Conservation (phyloP, 164 flowering plant genomes). For the Magnolia officinalis region DNA sequence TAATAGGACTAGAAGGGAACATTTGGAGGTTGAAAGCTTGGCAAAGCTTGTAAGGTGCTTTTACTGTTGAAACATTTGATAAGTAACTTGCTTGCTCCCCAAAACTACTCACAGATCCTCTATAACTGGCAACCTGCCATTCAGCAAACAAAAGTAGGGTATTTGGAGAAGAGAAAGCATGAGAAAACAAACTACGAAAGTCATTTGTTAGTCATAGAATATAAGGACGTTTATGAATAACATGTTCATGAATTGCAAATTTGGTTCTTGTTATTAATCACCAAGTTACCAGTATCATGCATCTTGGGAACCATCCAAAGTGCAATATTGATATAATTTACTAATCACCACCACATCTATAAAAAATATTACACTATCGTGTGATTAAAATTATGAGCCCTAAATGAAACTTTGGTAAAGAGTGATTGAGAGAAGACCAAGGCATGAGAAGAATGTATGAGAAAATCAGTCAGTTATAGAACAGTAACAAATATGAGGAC, state of each 20-base stretch:
- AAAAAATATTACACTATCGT: too few relatives aligned
- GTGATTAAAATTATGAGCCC: too few relatives aligned
- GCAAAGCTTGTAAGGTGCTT: conserved; percentile 62
- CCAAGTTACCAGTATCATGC: too few relatives aligned
- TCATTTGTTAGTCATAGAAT: background rate
- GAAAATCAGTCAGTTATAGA: too few relatives aligned
- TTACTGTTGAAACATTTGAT: conserved; percentile 48
- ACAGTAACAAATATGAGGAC: too few relatives aligned
- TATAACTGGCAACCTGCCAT: conserved; percentile 82
- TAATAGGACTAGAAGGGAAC: conserved; percentile 62
- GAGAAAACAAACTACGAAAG: background rate
- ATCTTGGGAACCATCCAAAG: too few relatives aligned
- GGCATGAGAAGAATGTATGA: too few relatives aligned
- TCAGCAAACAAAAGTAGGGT: background rate
- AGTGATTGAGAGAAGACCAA: too few relatives aligned
- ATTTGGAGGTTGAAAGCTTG: conserved; percentile 55
- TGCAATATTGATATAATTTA: too few relatives aligned
- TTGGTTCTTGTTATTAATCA: background rate
- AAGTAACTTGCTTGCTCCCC: conserved; percentile 89
- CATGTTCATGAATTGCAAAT: background rate
- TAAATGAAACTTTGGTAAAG: too few relatives aligned
- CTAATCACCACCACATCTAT: too few relatives aligned
- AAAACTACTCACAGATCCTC: conserved; percentile 89
- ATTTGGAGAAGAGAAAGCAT: background rate
- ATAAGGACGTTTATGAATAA: background rate